These are phyloP conservation scores for Prunus fruticosa DNA, from an alignment of 306 rosid genomes.

Conservation along the genomic window DNA sequence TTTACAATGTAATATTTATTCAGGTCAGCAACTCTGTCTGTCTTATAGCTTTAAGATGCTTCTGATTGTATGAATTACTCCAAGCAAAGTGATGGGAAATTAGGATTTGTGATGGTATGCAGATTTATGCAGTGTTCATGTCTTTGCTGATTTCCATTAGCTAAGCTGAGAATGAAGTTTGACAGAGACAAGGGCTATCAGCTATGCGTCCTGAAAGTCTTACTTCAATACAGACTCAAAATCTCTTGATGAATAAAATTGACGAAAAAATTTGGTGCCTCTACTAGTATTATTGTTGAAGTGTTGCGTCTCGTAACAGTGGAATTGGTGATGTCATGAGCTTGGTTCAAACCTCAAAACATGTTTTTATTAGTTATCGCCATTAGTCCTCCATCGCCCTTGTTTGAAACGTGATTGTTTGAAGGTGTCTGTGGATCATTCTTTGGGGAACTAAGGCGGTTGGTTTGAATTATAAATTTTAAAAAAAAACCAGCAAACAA, in stretches of 20 bases:
- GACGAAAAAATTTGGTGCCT: no score
- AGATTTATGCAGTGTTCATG: background rate
- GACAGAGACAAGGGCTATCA: background rate
- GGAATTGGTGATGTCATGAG: no score
- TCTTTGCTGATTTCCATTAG: background rate
- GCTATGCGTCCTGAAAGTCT: background rate
- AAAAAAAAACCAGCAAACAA: no score
- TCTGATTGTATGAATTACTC: background rate
- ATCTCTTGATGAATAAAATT: no score
- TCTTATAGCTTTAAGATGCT: background rate
- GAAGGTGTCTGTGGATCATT: background rate
- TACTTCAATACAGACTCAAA: no score
- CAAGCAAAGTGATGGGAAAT: background rate
- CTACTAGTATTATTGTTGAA: no score
- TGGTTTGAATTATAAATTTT: no score
- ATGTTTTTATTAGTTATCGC: background rate
- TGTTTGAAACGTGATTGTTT: background rate
- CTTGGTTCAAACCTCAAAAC: background rate
- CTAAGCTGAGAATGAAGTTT: background rate
- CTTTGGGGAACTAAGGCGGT: background rate
- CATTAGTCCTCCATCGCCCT: background rate
- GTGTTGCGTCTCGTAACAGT: no score
- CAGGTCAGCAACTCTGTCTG: background rate
- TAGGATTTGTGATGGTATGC: background rate
- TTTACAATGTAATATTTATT: background rate